Evolutionary conservation across 1,284 basidiomycete genomes (phyloP), one percentile per base, ranked within the genome.

Genomic region (Papiliotrema nemorosa): DNA sequence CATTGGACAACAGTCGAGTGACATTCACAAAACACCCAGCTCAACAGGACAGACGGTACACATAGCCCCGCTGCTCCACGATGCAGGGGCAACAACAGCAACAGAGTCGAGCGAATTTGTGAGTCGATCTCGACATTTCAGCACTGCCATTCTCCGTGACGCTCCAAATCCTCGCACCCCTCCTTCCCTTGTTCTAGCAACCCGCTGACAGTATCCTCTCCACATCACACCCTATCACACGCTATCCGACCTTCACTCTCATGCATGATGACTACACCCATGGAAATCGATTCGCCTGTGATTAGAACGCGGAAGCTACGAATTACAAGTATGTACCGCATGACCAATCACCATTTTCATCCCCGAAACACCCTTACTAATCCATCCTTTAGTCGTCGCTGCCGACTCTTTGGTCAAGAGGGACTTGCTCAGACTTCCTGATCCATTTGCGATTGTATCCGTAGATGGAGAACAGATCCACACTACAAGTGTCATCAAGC

Each of bases 391-490:
- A 90, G 89, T 90, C 58, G 90, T 92, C 57, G 90, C 90, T 44
- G 89, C 89, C 39, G 90, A 91, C 73, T 86, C 87, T 33, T 78
- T 92, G 27, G 86, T 86, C 54, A 92, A 92, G 78, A 84, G 90
- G 41, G 89, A 92, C 78, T 86, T 92, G 53, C 91, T 92, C 67
- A 82, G 90, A 47, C 83, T 94, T 9, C 91, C 91, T 1, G 90
- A 93, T 69, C 91, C 92, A 16, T 96, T 96, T 68, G 90, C 91
- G 12, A 89, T 96, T 63, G 86, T 94, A 67, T 93, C 90, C 21
- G 90, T 94, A 35, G 91, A 96, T 64, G 89, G 88, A 27, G 90
- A 93, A 72, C 89, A 94, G 76, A 93, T 90, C 1, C 87, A 90
- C 64, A 92, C 91, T 0, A 93, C 91, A 5, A 87, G 83, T 53